Evolutionary conservation across 495 filamentous ascomycete species (phyloP).

Genomic region (Penicillium daleae): DNA sequence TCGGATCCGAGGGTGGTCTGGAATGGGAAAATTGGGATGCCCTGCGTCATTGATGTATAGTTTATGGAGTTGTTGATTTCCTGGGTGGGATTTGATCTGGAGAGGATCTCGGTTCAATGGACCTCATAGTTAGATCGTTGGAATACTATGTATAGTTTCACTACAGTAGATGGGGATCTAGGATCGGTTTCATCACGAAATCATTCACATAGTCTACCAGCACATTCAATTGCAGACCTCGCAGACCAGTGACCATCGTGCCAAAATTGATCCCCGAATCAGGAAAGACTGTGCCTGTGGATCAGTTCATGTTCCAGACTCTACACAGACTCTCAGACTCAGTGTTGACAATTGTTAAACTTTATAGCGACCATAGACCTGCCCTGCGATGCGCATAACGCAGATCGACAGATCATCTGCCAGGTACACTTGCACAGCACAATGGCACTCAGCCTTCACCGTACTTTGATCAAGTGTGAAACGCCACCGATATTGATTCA

Average conservation of each 20-base stretch:
- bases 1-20: background rate
- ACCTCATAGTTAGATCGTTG: too few relatives aligned
- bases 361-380: background rate
- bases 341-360: background rate
- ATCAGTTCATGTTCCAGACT: background rate
- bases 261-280: background rate
- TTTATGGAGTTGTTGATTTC: background rate
- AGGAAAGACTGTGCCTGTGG: background rate
- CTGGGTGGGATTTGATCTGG: background rate
- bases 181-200: too few relatives aligned
- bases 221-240: too few relatives aligned
- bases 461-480: background rate
- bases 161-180: too few relatives aligned
- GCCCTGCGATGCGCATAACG: background rate
- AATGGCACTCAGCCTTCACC: background rate
- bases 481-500: background rate
- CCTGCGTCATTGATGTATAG: background rate
- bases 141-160: too few relatives aligned
- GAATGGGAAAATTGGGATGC: background rate
- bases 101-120: background rate
- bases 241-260: background rate
- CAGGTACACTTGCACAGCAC: background rate
- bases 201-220: too few relatives aligned
- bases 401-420: background rate
- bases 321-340: too few relatives aligned